phyloP scores from a whole-genome alignment of 768 basidiomycete genomes.

The Coprinopsis sp. region DNA sequence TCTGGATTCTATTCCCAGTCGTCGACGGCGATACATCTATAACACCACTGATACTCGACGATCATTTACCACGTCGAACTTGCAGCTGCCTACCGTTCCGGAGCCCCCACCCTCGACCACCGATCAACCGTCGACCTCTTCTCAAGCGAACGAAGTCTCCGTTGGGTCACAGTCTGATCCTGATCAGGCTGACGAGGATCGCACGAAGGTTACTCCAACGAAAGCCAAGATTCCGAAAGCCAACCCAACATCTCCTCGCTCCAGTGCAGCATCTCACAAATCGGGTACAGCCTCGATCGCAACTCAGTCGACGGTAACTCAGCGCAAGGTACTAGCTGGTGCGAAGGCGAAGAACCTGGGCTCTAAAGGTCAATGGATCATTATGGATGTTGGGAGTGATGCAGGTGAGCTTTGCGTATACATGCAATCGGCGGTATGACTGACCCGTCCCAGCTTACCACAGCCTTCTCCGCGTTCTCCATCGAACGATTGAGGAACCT shows the following conservation, averaged over 20 bases:
- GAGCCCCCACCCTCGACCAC: too few relatives aligned
- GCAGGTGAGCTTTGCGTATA: slow-evolving; percentile 26
- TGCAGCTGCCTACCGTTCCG: too few relatives aligned
- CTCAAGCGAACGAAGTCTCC: too few relatives aligned
- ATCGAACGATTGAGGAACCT: slow-evolving; percentile 34
- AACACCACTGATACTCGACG: too few relatives aligned
- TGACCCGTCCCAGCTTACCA: slow-evolving; percentile 46
- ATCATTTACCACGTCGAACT: too few relatives aligned
- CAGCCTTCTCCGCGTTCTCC: slow-evolving; percentile 49
- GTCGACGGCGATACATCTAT: slow-evolving; percentile 9
- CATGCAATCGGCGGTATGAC: slow-evolving; percentile 3
- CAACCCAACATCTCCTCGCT: background rate
- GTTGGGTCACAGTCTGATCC: too few relatives aligned
- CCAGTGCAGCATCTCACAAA: background rate
- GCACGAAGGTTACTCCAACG: too few relatives aligned
- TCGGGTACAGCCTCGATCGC: background rate
- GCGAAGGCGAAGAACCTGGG: slow-evolving; percentile 7
- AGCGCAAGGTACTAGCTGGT: slow-evolving; percentile 3
- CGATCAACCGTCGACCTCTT: too few relatives aligned
- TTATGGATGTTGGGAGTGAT: slow-evolving; percentile 48
- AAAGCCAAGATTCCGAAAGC: background rate
- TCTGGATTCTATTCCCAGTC: slow-evolving; percentile 6
- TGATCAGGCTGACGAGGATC: too few relatives aligned
- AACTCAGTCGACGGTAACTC: background rate
- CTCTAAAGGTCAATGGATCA: slow-evolving; percentile 41